Evolutionary conservation across 1,284 basidiomycete genomes (phyloP).

Genomic region (Ustilago curta): DNA sequence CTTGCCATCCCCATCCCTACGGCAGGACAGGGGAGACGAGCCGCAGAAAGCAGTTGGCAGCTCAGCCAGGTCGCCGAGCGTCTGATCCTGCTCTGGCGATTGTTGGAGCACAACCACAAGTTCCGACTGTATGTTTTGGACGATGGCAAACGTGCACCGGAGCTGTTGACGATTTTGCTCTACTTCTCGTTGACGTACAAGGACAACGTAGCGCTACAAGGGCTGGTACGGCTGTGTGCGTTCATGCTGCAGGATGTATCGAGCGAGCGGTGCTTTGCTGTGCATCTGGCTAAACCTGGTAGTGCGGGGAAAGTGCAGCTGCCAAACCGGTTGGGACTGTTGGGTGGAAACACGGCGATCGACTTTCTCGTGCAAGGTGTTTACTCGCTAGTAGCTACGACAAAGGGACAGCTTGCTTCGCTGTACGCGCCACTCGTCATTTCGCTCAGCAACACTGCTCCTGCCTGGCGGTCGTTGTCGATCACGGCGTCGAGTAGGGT

Average conservation of each 20-base stretch:
- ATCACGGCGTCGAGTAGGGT: constrained; percentile 81
- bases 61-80: constrained; percentile 59
- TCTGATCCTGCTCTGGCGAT: constrained; percentile 57
- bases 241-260: constrained; percentile 93
- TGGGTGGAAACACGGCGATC: constrained; percentile 41
- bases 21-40: constrained; percentile 23
- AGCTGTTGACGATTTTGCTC: constrained; percentile 44
- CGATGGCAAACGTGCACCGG: constrained; percentile 42
- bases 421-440: constrained; percentile 84
- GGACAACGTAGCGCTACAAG: constrained; percentile 79
- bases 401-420: constrained; percentile 73
- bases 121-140: constrained; percentile 58
- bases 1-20: constrained; percentile 41
- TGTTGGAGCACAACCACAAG: constrained; percentile 56
- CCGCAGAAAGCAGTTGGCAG: constrained; percentile 37
- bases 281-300: constrained; percentile 57
- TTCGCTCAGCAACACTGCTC: constrained; percentile 85
- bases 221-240: constrained; percentile 85
- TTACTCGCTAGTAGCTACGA: constrained; percentile 85
- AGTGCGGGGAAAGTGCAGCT: constrained; percentile 46
- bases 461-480: constrained; percentile 84
- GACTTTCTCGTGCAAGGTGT: constrained; percentile 75
- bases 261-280: constrained; percentile 81
- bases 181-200: constrained; percentile 54
- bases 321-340: constrained; percentile 29